Percentiles rank a stretch among this genome's conserved stretches.
phyloP scores from a whole-genome alignment of 1,284 basidiomycete species.

The Gomphus bonarii region DNA sequence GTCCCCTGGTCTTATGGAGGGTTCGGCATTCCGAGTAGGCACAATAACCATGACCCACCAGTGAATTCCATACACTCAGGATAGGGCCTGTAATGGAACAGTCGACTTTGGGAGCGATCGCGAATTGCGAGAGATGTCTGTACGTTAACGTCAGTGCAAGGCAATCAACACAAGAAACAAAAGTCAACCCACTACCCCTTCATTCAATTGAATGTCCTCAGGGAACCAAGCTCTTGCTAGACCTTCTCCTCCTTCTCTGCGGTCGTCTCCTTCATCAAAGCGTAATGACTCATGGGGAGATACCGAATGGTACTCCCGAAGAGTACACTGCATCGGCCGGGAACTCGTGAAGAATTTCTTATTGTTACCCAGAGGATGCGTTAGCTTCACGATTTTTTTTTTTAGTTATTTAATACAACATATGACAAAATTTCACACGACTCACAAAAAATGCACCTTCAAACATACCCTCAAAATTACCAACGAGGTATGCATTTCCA shows the following conservation, averaged over 20 bases:
- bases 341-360: not conserved
- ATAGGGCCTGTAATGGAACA: not conserved
- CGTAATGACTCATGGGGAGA: not conserved
- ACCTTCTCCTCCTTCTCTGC: not conserved
- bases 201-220: not conserved
- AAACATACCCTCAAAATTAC: not conserved
- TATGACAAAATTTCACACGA: too few relatives aligned
- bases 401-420: not conserved
- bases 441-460: conserved; percentile 1
- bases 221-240: conserved; percentile 1
- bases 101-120: not conserved
- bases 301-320: not conserved
- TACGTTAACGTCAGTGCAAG: not conserved
- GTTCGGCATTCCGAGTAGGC: too few relatives aligned
- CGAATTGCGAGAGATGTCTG: not conserved
- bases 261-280: not conserved
- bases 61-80: conserved; percentile 24
- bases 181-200: not conserved
- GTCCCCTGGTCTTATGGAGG: too few relatives aligned
- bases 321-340: not conserved
- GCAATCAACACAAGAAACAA: too few relatives aligned
- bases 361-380: not conserved
- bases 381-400: not conserved
- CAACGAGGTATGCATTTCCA: not conserved
- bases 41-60: conserved; percentile 22